A percentile compares a stretch with the other conserved stretches of the same genome.
Evolutionary conservation across 441 rosid species (phyloP).

Genomic region (Monsonia emarginata): DNA sequence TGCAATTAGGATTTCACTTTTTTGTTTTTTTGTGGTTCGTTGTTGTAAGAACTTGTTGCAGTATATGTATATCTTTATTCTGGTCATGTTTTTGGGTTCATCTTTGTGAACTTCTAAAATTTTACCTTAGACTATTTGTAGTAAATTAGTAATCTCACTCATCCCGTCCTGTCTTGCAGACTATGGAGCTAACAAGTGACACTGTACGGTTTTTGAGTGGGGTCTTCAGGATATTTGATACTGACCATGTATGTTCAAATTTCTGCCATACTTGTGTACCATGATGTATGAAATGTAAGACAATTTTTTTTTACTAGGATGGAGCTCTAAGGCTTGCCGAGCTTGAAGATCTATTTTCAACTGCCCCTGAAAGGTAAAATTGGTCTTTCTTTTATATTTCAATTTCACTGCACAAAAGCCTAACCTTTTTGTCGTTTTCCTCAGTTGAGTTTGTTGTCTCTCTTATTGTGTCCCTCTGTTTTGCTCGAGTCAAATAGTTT

Average conservation of each 20-base stretch:
- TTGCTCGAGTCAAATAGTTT: not conserved
- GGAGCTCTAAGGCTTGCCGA: slow-evolving; percentile 47
- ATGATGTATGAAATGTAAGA: not conserved
- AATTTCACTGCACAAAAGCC: not conserved
- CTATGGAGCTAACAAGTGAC: slow-evolving; percentile 52
- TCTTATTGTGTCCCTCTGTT: not conserved
- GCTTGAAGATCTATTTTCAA: slow-evolving; percentile 49
- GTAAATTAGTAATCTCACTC: slow-evolving; percentile 9
- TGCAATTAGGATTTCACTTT: slow-evolving; percentile 3
- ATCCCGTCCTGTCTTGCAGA: slow-evolving; percentile 28
- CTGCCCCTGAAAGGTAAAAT: slow-evolving; percentile 59
- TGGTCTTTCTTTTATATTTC: not conserved
- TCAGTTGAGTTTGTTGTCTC: not conserved
- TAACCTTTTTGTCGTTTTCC: not conserved
- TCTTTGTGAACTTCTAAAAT: not conserved
- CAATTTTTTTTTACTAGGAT: slow-evolving; percentile 31
- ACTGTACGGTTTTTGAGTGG: slow-evolving; percentile 43
- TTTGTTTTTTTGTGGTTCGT: not conserved
- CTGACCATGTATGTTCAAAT: slow-evolving; percentile 39
- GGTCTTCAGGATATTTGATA: slow-evolving; percentile 48
- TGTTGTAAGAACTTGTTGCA: not conserved
- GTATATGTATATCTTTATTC: not conserved
- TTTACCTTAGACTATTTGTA: not conserved
- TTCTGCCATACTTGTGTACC: slow-evolving; percentile 7
- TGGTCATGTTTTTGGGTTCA: not conserved